A percentile compares a stretch with the other conserved stretches of the same genome.
Conservation (phyloP, 257 asterid species). For the Agastache rugosa region DNA sequence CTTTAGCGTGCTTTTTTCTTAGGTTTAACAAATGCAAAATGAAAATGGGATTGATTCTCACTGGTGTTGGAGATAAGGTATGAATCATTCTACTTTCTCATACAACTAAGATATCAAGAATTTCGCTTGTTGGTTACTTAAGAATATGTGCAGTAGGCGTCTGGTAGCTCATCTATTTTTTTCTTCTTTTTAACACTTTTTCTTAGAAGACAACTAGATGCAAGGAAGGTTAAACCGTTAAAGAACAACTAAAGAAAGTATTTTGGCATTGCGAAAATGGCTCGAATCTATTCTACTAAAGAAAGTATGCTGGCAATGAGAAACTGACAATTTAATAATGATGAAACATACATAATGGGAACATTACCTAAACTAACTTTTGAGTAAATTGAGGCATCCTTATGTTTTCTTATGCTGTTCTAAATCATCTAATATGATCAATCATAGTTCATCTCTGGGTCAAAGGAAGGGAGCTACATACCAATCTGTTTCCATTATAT, state of each 20-base stretch:
- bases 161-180: background rate
- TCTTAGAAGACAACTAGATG: background rate
- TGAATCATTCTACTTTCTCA: slow-evolving; percentile 10
- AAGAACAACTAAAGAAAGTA: background rate
- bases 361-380: no score
- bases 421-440: no score
- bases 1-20: slow-evolving; percentile 38
- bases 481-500: no score
- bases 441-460: no score
- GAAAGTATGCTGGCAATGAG: no score
- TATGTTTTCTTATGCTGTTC: no score
- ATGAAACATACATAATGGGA: no score
- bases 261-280: background rate
- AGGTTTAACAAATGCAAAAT: slow-evolving; percentile 86
- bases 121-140: background rate
- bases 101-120: background rate
- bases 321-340: no score
- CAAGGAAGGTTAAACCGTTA: background rate
- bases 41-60: slow-evolving; percentile 90
- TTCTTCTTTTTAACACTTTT: background rate
- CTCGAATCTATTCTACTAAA: background rate
- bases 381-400: no score
- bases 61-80: slow-evolving; percentile 98
- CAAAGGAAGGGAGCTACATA: no score
- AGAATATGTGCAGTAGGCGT: slow-evolving; percentile 26